These are phyloP conservation scores for Claviceps fusiformis DNA, from an alignment of 2,329 filamentous ascomycete genomes.

Conservation along the genomic window DNA sequence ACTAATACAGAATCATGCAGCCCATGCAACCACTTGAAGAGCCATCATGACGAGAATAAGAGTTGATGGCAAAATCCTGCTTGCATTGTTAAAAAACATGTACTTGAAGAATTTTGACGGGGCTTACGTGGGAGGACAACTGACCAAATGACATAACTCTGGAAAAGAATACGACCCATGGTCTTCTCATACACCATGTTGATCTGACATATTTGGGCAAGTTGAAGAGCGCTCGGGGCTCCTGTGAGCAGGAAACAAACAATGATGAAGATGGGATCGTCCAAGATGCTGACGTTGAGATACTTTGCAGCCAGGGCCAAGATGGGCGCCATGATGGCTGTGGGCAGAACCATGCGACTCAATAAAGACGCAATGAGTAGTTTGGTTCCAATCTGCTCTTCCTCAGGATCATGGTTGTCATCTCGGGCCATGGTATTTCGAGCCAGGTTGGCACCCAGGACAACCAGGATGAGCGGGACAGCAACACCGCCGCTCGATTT, in stretches of 20 bases:
- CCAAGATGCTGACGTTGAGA: conserved; percentile 82
- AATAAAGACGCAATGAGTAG: conserved; percentile 76
- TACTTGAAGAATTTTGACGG: background rate
- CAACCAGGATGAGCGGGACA: conserved; percentile 87
- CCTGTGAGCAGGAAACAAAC: conserved; percentile 95
- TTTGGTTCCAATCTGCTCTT: conserved; percentile 54
- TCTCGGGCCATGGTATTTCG: conserved; percentile 70
- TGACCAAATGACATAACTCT: conserved; percentile 77
- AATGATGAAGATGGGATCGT: conserved; percentile 95
- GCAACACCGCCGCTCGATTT: conserved; percentile 78
- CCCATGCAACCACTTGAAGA: conserved; percentile 87
- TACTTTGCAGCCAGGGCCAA: conserved; percentile 81
- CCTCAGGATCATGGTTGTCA: conserved; percentile 53
- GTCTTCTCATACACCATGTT: conserved; percentile 92
- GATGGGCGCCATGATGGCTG: conserved; percentile 80
- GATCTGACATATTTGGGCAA: conserved; percentile 97
- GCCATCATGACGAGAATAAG: conserved; percentile 82
- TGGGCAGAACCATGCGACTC: conserved; percentile 85
- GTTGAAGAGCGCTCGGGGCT: conserved; percentile 81
- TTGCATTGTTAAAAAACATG: conserved; percentile 15
- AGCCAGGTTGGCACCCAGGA: conserved; percentile 86
- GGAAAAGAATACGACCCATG: conserved; percentile 86
- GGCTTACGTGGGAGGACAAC: conserved; percentile 17
- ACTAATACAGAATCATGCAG: conserved; percentile 21
- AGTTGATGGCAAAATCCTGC: conserved; percentile 84